A percentile compares a stretch with the other conserved stretches of the same genome.
phyloP scores from a whole-genome alignment of 805 yeast genomes.

The Metschnikowia santaceciliae region DNA sequence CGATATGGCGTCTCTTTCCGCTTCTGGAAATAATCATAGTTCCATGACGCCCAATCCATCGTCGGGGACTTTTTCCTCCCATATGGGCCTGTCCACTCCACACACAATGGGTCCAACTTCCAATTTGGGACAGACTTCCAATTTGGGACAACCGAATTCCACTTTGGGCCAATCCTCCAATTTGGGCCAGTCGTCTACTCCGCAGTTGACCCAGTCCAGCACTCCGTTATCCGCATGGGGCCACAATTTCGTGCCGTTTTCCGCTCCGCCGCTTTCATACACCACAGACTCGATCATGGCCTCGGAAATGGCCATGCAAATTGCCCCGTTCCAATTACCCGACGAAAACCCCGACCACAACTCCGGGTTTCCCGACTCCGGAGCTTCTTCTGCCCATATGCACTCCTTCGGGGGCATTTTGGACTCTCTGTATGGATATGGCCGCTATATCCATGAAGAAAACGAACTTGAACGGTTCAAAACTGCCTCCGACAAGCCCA shows the following conservation, averaged over 20 bases:
- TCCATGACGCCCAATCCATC: slow-evolving; percentile 28
- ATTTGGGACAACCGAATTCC: too few relatives aligned
- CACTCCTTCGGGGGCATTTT: slow-evolving; percentile 22
- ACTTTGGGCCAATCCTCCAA: neutral
- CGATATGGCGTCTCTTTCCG: slow-evolving; percentile 20
- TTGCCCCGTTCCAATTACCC: slow-evolving; percentile 26
- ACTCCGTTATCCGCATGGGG: slow-evolving; percentile 38
- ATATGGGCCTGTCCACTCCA: slow-evolving; percentile 1
- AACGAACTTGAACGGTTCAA: neutral
- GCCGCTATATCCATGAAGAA: slow-evolving; percentile 3
- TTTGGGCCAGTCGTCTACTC: slow-evolving; percentile 10
- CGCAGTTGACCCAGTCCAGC: neutral
- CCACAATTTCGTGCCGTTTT: slow-evolving; percentile 28
- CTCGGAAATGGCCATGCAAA: slow-evolving; percentile 17
- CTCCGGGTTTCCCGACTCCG: slow-evolving; percentile 9
- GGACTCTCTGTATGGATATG: slow-evolving; percentile 15
- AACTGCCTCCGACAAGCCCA: neutral
- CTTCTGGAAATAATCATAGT: slow-evolving; percentile 13
- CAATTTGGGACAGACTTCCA: too few relatives aligned
- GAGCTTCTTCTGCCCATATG: slow-evolving; percentile 7
- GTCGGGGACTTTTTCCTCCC: slow-evolving; percentile 15
- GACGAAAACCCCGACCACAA: slow-evolving; percentile 13
- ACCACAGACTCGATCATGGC: slow-evolving; percentile 14
- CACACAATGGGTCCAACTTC: slow-evolving; percentile 8
- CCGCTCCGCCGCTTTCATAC: slow-evolving; percentile 36